Conservation (phyloP, 192 early-diverging fungal genomes). For the Linnemannia exigua region DNA sequence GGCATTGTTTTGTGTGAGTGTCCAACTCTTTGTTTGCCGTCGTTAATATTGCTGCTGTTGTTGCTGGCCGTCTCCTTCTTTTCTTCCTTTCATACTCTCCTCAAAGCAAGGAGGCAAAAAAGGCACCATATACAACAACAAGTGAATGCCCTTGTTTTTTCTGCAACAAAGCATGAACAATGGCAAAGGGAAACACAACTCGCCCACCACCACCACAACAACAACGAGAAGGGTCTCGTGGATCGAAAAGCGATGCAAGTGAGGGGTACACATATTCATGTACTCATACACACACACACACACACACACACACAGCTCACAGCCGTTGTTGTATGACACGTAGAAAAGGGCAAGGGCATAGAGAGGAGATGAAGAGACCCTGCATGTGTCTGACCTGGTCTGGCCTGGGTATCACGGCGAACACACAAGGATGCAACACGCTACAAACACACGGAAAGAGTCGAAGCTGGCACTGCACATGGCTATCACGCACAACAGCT, state of each 20-base stretch:
- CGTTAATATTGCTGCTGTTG: too few relatives aligned
- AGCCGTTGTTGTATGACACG: background rate
- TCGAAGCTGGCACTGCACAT: background rate
- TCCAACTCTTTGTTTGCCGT: too few relatives aligned
- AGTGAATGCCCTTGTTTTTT: background rate
- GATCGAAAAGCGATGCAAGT: background rate
- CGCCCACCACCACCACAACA: background rate
- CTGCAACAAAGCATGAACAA: background rate
- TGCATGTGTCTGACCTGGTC: background rate
- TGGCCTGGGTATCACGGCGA: background rate
- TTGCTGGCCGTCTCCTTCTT: slow-evolving; percentile 9
- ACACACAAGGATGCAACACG: too few relatives aligned
- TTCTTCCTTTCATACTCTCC: background rate
- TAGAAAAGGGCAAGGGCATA: background rate
- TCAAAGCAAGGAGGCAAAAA: background rate
- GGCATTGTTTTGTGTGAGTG: too few relatives aligned
- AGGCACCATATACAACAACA: background rate
- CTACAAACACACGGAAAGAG: background rate
- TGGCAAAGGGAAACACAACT: background rate
- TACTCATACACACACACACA: background rate
- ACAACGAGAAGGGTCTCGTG: background rate
- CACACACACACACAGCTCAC: background rate
- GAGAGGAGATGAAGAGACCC: background rate
- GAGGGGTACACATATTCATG: background rate
- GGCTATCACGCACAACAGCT: background rate